A percentile compares a stretch with the other conserved stretches of the same genome.
Conservation (phyloP, 768 basidiomycete species). For the Podaxis sp. region DNA sequence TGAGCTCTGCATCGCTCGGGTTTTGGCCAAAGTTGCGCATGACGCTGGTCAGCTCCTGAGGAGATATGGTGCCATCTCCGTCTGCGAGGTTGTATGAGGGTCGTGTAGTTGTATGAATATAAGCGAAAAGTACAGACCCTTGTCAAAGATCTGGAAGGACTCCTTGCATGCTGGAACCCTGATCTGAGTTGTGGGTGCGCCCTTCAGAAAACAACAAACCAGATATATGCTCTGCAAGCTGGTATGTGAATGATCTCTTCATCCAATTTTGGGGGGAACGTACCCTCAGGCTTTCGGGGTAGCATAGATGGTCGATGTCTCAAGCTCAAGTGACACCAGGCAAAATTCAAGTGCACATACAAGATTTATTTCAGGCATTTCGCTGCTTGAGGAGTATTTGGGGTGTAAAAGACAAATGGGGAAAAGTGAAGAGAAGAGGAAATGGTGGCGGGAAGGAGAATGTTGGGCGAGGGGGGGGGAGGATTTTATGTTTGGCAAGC, state of each 20-base stretch:
- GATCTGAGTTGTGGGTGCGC: not conserved
- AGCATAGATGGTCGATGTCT: not conserved
- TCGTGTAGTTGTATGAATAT: not conserved
- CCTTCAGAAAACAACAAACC: not conserved
- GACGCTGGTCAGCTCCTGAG: slow-evolving; percentile 82
- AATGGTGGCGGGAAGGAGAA: not conserved
- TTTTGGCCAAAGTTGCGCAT: slow-evolving; percentile 90
- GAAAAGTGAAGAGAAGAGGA: not conserved
- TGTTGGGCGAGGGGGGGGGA: not conserved
- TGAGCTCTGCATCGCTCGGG: slow-evolving; percentile 82
- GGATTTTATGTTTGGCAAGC: not conserved
- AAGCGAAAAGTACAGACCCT: slow-evolving; percentile 43
- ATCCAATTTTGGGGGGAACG: not conserved
- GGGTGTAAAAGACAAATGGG: not conserved
- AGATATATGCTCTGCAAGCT: not conserved
- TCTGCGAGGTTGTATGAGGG: slow-evolving; percentile 36
- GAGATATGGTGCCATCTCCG: slow-evolving; percentile 89
- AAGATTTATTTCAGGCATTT: not conserved
- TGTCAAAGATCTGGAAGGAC: slow-evolving; percentile 86
- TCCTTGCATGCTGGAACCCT: slow-evolving; percentile 73
- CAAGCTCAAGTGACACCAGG: not conserved
- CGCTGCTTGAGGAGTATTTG: not conserved
- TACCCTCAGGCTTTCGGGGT: slow-evolving; percentile 1
- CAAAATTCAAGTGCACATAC: not conserved
- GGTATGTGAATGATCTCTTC: not conserved